These are phyloP conservation scores for Achlya hypogyna DNA, from an alignment of 352 stramenopile species.

Conservation along the genomic window DNA sequence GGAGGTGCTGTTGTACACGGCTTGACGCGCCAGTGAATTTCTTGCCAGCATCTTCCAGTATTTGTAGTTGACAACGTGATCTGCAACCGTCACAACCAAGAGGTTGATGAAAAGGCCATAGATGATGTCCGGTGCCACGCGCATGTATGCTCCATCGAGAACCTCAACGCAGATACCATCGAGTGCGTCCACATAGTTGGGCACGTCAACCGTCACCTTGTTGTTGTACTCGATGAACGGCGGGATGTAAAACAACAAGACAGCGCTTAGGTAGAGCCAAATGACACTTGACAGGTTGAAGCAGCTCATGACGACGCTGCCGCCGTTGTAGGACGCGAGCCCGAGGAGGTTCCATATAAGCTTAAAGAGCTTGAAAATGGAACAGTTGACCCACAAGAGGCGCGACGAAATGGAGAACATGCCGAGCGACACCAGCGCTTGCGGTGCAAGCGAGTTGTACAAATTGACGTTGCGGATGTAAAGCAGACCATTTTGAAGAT, in stretches of 20 bases:
- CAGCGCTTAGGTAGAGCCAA: neutral
- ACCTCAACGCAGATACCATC: neutral
- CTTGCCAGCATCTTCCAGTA: neutral
- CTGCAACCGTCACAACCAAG: neutral
- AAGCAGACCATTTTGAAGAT: neutral
- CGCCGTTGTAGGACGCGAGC: neutral
- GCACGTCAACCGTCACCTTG: neutral
- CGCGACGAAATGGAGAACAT: conserved; percentile 6
- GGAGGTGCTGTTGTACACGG: neutral
- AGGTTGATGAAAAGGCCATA: neutral
- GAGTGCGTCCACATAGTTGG: neutral
- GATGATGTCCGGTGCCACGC: neutral
- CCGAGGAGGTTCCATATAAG: neutral
- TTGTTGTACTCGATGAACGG: conserved; percentile 13
- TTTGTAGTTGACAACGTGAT: conserved; percentile 4
- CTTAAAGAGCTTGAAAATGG: conserved; percentile 2
- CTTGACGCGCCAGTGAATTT: conserved; percentile 10
- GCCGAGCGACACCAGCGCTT: neutral
- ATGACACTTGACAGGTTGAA: conserved; percentile 4
- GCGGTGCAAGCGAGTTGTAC: neutral
- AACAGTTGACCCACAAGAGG: conserved; percentile 6
- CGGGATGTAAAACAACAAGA: conserved; percentile 14
- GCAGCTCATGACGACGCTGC: neutral
- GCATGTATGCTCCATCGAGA: neutral
- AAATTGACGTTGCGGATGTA: neutral